Base-by-base conservation (phyloP, 1,284 basidiomycete genomes). In the Anthracocystis panici-leucophaei region DNA sequence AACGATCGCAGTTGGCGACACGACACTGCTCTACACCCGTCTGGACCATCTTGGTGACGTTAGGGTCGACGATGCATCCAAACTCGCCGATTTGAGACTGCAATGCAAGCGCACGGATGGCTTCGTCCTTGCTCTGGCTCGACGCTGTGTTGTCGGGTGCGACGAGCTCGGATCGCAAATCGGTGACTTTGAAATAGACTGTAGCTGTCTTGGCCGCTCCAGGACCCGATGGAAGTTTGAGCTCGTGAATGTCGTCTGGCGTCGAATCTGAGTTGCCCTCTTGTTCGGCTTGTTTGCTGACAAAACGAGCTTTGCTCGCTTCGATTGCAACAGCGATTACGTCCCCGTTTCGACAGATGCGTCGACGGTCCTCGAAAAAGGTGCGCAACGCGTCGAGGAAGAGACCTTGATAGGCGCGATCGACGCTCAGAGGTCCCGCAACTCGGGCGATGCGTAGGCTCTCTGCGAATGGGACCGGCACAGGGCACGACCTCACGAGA, bases 321-420 rank as follows among this genome's bases (percentile, higher is more conserved):
- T 91, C 89, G 29, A 96, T 88, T 0, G 88, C 87, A 5, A 97
- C 88, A 1, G 91, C 89, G 52, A 99, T 89, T 18, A 96, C 80
- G 84, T 98, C 95, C 0, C 93, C 93, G 63, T 89, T 88, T 82
- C 92, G 91, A 14, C 96, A 88, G 21, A 97, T 86, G 35, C 90
- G 88, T 65, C 87, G 89, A 0, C 86, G 85, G 0, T 84, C 82
- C 41, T 89, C 87, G 81, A 97, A 94, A 82, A 92, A 90, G 3
- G 83, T 67, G 62, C 90, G 91, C 67, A 98, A 86, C 5, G 91
- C 90, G 14, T 88, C 87, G 14, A 95, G 85, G 83, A 93, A 92
- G 8, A 90, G 84, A 0, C 88, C 83, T 80, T 97, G 92, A 80
- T 93, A 93, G 35, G 87, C 86, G 61, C 91, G 91, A 83, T 92